Evolutionary conservation across 495 filamentous ascomycete genomes (phyloP).

Genomic region (Penicillium bialowiezense): DNA sequence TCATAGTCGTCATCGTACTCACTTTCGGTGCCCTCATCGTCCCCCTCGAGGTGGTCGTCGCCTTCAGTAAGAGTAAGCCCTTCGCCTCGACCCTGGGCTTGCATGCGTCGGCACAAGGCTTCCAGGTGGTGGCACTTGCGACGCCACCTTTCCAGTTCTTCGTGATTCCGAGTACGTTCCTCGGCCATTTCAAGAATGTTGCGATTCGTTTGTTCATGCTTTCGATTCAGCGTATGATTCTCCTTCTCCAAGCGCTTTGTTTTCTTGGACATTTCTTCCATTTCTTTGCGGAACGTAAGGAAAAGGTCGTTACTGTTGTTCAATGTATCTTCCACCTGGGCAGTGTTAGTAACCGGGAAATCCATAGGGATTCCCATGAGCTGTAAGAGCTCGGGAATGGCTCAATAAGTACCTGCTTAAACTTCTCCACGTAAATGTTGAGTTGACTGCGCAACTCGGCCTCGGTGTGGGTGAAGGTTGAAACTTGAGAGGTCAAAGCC

Average conservation of each 20-base stretch:
- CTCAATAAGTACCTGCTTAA: constrained; percentile 94
- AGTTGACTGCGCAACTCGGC: constrained; percentile 89
- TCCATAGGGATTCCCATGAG: constrained; percentile 10
- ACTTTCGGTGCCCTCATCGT: constrained; percentile 68
- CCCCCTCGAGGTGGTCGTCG: constrained; percentile 53
- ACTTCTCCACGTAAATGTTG: constrained; percentile 99
- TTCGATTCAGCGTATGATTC: constrained; percentile 84
- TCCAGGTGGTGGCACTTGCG: constrained; percentile 92
- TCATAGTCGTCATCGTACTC: constrained; percentile 71
- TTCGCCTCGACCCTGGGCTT: constrained; percentile 78
- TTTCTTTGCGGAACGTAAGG: constrained; percentile 96
- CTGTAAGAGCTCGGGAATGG: constrained; percentile 50
- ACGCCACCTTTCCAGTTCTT: constrained; percentile 74
- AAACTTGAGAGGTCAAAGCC: constrained; percentile 83
- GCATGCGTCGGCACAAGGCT: constrained; percentile 90
- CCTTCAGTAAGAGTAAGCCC: constrained; percentile 51
- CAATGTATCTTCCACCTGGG: constrained; percentile 93
- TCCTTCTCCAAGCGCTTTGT: constrained; percentile 97
- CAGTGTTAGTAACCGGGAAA: constrained; percentile 22
- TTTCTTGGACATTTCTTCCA: constrained; percentile 99
- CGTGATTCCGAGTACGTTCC: constrained; percentile 78
- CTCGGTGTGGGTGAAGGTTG: constrained; percentile 95
- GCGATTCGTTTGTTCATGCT: constrained; percentile 88
- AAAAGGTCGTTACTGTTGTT: constrained; percentile 99
- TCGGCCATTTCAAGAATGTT: constrained; percentile 99